Evolutionary conservation across 768 basidiomycete genomes (phyloP), one percentile per base, ranked within the genome.

Genomic region (Kwoniella heveanensis): DNA sequence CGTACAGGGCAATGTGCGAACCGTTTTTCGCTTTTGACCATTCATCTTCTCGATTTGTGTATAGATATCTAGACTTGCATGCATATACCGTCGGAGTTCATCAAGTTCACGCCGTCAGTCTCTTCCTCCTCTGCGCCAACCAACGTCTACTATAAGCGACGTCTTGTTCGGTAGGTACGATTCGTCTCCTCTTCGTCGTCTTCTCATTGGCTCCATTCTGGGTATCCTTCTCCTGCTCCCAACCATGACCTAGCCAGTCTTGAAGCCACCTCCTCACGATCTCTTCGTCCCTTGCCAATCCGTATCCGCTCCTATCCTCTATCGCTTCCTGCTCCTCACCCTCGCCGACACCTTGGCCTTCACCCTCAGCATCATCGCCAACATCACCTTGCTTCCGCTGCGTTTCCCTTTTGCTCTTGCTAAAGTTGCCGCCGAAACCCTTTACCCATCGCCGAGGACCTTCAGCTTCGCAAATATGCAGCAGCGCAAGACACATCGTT

Each of bases 391-490:
- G 5, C 32, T 44, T 44, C 10, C 39, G 32, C 13, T 32, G 32
- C 5, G 7, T 32, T 13, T 44, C 19, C 4, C 39, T 44, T 17
- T 44, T 19, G 15, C 39, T 44, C 39, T 44, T 44, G 15, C 39
- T 44, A 3, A 10, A 10, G 17, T 10, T 46, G 17, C 48, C 48
- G 13, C 55, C 49, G 62, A 70, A 66, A 5, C 67, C 63, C 46
- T 37, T 64, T 2, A 77, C 53, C 26, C 60, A 54, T 32, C 68
- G 54, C 47, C 67, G 44, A 48, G 85, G 84, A 57, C 86, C 78
- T 65, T 85, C 85, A 29, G 88, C 85, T 72, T 92, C 90, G 6
- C 83, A 83, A 86, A 90, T 91, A 63, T 88, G 85, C 49, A 86
- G 85, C 54, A 92, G 73, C 22, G 86, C 85, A 0, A 86, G 73